These are phyloP conservation scores for Solanum bukasovii DNA, from an alignment of 257 asterid genomes.

Conservation along the genomic window DNA sequence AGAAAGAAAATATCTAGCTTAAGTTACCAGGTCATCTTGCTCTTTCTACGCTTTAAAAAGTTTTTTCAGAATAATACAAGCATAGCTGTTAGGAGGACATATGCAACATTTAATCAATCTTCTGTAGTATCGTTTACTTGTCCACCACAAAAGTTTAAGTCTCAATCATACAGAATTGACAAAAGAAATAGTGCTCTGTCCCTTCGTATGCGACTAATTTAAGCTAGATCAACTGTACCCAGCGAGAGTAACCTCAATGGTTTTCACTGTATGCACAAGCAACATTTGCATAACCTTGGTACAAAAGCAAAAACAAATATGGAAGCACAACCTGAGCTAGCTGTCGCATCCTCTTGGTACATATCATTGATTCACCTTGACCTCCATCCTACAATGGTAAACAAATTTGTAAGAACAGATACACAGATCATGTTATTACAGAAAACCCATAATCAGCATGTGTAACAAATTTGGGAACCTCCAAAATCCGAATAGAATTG, in stretches of 20 bases:
- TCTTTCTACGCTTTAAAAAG: not conserved
- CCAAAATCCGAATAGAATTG: conserved; percentile 66
- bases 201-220: not conserved
- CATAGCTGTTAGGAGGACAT: not conserved
- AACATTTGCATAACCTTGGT: not conserved
- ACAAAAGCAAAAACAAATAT: not conserved
- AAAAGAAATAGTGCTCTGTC: not conserved
- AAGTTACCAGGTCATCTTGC: not conserved
- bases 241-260: not conserved
- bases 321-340: conserved; percentile 63
- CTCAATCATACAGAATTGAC: not conserved
- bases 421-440: not conserved
- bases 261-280: not conserved
- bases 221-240: not conserved
- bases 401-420: conserved; percentile 10
- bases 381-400: conserved; percentile 57
- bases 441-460: conserved; percentile 8
- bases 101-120: not conserved
- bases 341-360: conserved; percentile 66
- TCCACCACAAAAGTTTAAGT: not conserved
- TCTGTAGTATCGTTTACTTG: not conserved
- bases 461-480: conserved; percentile 35
- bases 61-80: not conserved
- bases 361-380: conserved; percentile 50
- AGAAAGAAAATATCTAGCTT: not conserved